Evolutionary conservation across 192 early-diverging fungal genomes (phyloP).

Genomic region (Chytriomyces hyalinus): DNA sequence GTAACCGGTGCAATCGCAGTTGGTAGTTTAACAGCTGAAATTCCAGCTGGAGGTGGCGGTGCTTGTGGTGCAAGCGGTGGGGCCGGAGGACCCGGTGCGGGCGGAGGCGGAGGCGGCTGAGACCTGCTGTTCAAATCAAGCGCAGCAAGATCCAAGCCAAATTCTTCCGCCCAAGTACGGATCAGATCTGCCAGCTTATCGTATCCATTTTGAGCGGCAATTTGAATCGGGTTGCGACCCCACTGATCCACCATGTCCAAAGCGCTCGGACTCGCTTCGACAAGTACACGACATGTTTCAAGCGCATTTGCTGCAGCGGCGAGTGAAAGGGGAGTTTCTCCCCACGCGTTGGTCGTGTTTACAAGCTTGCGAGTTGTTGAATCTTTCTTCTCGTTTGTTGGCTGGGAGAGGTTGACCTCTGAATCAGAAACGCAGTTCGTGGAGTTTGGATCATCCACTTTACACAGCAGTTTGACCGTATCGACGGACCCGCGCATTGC

Average conservation of each 20-base stretch:
- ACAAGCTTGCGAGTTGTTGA: not conserved
- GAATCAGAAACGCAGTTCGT: not conserved
- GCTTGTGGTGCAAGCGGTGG: constrained; percentile 3
- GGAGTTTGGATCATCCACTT: no score
- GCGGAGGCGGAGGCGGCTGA: not conserved
- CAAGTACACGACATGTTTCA: not conserved
- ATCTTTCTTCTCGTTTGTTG: no score
- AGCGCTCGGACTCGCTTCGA: not conserved
- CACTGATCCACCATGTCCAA: constrained; percentile 7
- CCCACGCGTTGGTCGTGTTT: not conserved
- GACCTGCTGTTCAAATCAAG: not conserved
- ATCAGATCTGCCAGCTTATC: not conserved
- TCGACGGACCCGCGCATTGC: not conserved
- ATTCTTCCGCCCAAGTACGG: not conserved
- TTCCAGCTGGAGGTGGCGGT: constrained; percentile 5
- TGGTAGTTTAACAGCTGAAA: no score
- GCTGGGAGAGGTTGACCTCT: no score
- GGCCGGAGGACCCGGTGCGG: not conserved
- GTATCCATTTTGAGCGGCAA: constrained; percentile 21
- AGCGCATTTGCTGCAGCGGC: constrained; percentile 7
- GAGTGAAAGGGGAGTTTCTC: constrained; percentile 13
- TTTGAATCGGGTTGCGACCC: constrained; percentile 4
- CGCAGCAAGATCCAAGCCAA: not conserved
- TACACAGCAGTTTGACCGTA: not conserved
- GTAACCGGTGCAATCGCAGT: constrained; percentile 1